Evolutionary conservation across 768 basidiomycete species (phyloP).

Genomic region (Pilatotrama ljubarskyi): DNA sequence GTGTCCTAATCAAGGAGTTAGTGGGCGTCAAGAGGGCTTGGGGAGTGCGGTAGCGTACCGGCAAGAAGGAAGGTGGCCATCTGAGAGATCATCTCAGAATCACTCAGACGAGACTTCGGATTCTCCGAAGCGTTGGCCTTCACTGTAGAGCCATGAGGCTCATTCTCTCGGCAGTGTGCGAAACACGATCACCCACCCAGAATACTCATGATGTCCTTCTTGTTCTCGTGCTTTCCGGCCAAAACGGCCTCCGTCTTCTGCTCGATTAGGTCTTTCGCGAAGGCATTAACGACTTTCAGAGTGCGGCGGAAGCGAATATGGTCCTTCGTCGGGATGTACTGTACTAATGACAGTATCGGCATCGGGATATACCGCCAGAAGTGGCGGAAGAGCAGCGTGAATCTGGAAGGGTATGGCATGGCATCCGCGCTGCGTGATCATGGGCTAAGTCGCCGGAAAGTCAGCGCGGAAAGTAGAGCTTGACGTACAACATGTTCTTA

Average conservation of each 20-base stretch:
- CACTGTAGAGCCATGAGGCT: slow-evolving; percentile 17
- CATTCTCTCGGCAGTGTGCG: background rate
- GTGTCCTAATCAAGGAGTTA: slow-evolving; percentile 23
- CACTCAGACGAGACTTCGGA: slow-evolving; percentile 29
- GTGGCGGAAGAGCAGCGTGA: slow-evolving; percentile 29
- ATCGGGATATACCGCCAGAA: slow-evolving; percentile 33
- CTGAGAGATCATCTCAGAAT: slow-evolving; percentile 36
- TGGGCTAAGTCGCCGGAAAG: background rate
- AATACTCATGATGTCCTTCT: slow-evolving; percentile 38
- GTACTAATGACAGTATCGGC: slow-evolving; percentile 26
- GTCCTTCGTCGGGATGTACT: slow-evolving; percentile 32
- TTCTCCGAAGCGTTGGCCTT: slow-evolving; percentile 34
- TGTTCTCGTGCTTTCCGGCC: slow-evolving; percentile 25
- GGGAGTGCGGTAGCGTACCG: background rate
- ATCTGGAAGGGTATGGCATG: slow-evolving; percentile 24
- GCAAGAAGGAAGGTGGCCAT: slow-evolving; percentile 26
- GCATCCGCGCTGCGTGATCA: slow-evolving; percentile 24
- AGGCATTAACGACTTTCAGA: slow-evolving; percentile 24
- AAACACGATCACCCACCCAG: slow-evolving; percentile 24
- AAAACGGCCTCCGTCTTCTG: slow-evolving; percentile 26
- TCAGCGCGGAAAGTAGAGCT: too few relatives aligned
- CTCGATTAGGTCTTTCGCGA: slow-evolving; percentile 27
- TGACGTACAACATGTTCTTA: slow-evolving; percentile 28
- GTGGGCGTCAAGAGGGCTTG: background rate
- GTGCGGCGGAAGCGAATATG: slow-evolving; percentile 32